Evolutionary conservation across 2,329 filamentous ascomycete genomes (phyloP), one percentile per base, ranked within the genome.

Genomic region (Neofusicoccum umdonicola): DNA sequence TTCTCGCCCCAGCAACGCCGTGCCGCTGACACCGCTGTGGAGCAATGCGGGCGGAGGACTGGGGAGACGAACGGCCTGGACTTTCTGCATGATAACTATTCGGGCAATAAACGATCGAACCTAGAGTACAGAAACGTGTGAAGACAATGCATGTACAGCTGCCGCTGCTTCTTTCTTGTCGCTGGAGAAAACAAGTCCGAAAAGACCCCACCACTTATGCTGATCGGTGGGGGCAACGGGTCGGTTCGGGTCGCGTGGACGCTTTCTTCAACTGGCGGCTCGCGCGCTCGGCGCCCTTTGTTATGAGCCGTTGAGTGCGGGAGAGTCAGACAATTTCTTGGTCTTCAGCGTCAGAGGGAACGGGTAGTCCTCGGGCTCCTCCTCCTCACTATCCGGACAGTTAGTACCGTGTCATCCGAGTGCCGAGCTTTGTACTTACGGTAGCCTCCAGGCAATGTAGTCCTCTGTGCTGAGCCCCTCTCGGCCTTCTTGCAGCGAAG

Each of bases 361-460:
- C 41, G 86, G 84, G 73, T 89, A 89, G 69, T 91, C 88, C 72
- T 91, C 94, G 0, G 90, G 87, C 71, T 98, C 95, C 82, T 98
- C 95, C 77, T 97, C 93, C 78, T 95, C 92, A 79, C 92, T 96
- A 72, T 66, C 68, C 19, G 44, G 19, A 42, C 61, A 50, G 72
- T 81, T 71, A 80, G 78, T 54, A 17, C 15, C 12, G 50, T 48
- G 9, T 15, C 15, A 11, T 45, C 35, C 35, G 1, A 66, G 62
- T 62, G 48, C 39, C 41, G 39, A 35, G 41, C 37, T 64, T 15
- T 41, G 8, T 64, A 93, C 93, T 90, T 86, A 98, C 90, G 94
- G 95, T 66, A 98, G 83, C 81, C 96, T 97, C 95, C 95, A 99
- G 37, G 94, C 91, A 73, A 98, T 92, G 77, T 99, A 98, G 75